Evolutionary conservation across 495 filamentous ascomycete species (phyloP), one percentile per base, ranked within the genome.

Genomic region (Podospora didyma): DNA sequence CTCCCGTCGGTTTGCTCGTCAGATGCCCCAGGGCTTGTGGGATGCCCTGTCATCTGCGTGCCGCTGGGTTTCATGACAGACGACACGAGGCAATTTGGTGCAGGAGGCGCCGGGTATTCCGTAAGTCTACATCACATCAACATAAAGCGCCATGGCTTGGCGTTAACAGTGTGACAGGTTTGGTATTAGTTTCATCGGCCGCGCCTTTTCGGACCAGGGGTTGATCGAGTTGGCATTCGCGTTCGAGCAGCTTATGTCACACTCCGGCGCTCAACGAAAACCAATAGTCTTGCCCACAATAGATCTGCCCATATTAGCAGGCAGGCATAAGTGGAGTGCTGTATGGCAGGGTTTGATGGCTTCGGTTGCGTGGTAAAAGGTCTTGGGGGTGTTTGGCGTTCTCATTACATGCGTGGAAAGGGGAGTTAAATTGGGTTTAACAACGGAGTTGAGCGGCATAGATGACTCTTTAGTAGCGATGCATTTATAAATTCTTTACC

Each of bases 1-100:
- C 35, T 50, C 31, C 48, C 24, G 3, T 50, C 48, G 34, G 48
- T 50, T 1, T 50, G 48, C 24, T 50, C 48, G 12, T 50, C 48
- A 7, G 48, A 50, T 34, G 28, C 35, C 11, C 48, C 24, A 2
- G 48, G 48, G 2, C 48, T 50, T 34, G 48, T 50, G 4, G 45
- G 45, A 47, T 47, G 22, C 22, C 45, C 45, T 2, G 45, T 47
- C 16, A 47, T 47, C 22, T 47, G 45, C 45, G 45, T 47, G 19
- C 45, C 45, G 4, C 20, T 47, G 19, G 45, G 45, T n/a, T 47
- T 47, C 45, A 19, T 47, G 20, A 7, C 45, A 3, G 45, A 47
- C 4, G 45, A 19, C 14, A 47, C 45, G 19, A 3, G 45, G 45
- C 19, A 47, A 47, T 19, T 19, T 47, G 20, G 45, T 47, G 19